phyloP scores from a whole-genome alignment of 2,329 filamentous ascomycete genomes.

The Pestalotiopsis sp. region DNA sequence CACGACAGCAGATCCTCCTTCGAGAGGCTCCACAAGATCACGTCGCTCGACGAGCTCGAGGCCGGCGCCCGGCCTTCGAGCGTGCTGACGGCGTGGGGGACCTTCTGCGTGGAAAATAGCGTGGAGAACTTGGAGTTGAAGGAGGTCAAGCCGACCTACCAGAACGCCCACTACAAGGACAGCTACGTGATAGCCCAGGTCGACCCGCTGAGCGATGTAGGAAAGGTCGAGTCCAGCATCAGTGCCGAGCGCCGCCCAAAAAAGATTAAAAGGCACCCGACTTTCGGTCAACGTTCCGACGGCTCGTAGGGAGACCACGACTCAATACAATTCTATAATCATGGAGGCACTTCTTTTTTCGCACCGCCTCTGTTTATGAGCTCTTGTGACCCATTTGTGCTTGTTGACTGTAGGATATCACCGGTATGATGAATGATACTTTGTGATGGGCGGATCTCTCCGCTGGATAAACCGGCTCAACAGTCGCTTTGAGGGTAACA shows the following conservation, averaged over 20 bases:
- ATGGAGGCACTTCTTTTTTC: too few species aligned
- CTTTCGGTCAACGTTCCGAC: background rate
- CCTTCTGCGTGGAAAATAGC: conserved; percentile 8
- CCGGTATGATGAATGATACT: too few species aligned
- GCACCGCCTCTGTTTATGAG: too few species aligned
- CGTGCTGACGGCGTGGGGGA: background rate
- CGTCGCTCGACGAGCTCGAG: background rate
- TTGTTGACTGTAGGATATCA: too few species aligned
- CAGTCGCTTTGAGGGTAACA: too few species aligned
- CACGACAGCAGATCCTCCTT: background rate
- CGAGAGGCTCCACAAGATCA: background rate
- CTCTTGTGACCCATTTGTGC: too few species aligned
- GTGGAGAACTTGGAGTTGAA: background rate
- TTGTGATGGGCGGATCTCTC: too few species aligned
- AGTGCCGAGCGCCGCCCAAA: conserved; percentile 7
- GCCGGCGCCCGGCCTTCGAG: background rate
- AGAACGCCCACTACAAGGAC: conserved; percentile 15
- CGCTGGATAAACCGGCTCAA: too few species aligned
- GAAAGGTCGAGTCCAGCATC: conserved; percentile 14
- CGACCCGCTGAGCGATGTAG: conserved; percentile 13
- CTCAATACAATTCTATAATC: background rate
- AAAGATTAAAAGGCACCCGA: background rate
- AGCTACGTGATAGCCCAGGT: conserved; percentile 17
- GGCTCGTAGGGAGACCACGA: background rate
- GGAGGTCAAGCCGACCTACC: background rate